Evolutionary conservation across 352 stramenopile genomes (phyloP).

Genomic region (Peronospora destructor): DNA sequence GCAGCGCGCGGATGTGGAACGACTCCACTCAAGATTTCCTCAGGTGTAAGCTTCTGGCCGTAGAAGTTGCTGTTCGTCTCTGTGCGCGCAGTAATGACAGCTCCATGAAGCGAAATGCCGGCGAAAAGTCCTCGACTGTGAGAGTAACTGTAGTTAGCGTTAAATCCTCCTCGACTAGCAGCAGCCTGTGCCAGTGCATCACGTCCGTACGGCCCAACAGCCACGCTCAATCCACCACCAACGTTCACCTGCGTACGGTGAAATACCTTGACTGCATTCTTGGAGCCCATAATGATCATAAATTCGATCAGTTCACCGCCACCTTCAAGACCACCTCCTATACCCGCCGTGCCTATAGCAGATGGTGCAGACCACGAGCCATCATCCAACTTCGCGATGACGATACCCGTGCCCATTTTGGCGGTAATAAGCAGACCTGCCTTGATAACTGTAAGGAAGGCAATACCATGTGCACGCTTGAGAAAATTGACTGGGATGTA

Average conservation of each 20-base stretch:
- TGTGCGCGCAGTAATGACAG: conserved; percentile 84
- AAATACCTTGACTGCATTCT: conserved; percentile 89
- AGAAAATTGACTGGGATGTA: conserved; percentile 77
- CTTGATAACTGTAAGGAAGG: conserved; percentile 83
- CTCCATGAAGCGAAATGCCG: conserved; percentile 90
- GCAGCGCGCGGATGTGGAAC: conserved; percentile 54
- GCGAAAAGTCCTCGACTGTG: conserved; percentile 90
- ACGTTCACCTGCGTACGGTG: conserved; percentile 86
- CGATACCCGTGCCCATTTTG: conserved; percentile 80
- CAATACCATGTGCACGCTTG: conserved; percentile 72
- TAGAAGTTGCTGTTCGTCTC: conserved; percentile 95
- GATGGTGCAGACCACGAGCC: conserved; percentile 88
- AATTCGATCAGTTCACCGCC: conserved; percentile 91
- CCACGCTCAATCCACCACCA: conserved; percentile 87
- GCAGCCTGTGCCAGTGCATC: conserved; percentile 77
- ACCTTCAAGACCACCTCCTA: conserved; percentile 81
- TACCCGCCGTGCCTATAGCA: conserved; percentile 88
- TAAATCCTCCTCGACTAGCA: conserved; percentile 60
- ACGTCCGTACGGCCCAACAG: conserved; percentile 86
- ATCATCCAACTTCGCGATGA: conserved; percentile 84
- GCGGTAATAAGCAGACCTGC: conserved; percentile 77
- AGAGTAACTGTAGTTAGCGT: conserved; percentile 92
- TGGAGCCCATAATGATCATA: conserved; percentile 91
- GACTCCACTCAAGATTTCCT: conserved; percentile 62
- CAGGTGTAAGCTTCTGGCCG: conserved; percentile 70